A percentile compares a stretch with the other conserved stretches of the same genome.
These are phyloP conservation scores for Panus rudis DNA, from an alignment of 768 basidiomycete species.

Conservation along the genomic window DNA sequence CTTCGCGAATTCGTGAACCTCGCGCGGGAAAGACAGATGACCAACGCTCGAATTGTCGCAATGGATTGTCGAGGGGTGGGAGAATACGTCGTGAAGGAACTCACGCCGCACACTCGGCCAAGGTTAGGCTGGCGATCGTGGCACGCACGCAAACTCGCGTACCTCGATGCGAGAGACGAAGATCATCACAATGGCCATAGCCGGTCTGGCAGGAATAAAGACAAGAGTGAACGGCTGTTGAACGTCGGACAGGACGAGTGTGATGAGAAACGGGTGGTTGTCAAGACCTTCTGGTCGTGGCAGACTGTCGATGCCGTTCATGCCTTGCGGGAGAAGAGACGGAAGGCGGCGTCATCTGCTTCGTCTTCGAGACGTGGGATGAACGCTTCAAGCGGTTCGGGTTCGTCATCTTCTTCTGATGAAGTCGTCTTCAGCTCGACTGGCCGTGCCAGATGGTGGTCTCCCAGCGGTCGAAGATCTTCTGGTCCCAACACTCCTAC, in stretches of 20 bases:
- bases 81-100: slow-evolving; percentile 57
- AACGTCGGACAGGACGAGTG: slow-evolving; percentile 77
- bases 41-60: slow-evolving; percentile 54
- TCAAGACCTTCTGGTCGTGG: slow-evolving; percentile 85
- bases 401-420: slow-evolving; percentile 11
- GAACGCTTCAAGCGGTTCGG: slow-evolving; percentile 29
- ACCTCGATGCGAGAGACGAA: slow-evolving; percentile 63
- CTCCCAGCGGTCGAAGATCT: slow-evolving; percentile 41
- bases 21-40: slow-evolving; percentile 38
- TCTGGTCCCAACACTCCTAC: slow-evolving; percentile 47
- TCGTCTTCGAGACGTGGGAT: slow-evolving; percentile 35
- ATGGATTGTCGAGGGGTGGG: slow-evolving; percentile 71
- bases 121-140: slow-evolving; percentile 70
- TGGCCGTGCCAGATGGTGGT: slow-evolving; percentile 40
- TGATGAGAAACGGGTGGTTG: slow-evolving; percentile 60
- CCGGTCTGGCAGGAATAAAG: no score
- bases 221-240: no score
- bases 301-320: slow-evolving; percentile 78
- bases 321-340: slow-evolving; percentile 57
- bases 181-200: no score
- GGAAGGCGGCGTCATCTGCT: slow-evolving; percentile 40
- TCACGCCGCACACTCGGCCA: slow-evolving; percentile 52
- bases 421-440: slow-evolving; percentile 11
- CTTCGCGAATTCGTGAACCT: slow-evolving; percentile 63
- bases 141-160: slow-evolving; percentile 62